A percentile compares a stretch with the other conserved stretches of the same genome.
phyloP scores from a whole-genome alignment of 768 basidiomycete species.

The Ramaria sp. region DNA sequence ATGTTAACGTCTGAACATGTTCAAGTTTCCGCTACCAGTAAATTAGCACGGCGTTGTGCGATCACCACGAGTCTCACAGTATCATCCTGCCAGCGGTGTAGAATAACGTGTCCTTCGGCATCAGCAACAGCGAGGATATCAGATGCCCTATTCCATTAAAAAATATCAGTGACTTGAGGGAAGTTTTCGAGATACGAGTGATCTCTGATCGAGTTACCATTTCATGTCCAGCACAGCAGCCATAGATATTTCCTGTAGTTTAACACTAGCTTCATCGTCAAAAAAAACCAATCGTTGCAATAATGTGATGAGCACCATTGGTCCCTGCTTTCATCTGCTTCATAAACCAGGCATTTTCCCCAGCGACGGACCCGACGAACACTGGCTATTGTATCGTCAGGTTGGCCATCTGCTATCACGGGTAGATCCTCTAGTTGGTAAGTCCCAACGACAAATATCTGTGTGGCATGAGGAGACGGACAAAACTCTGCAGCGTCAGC shows the following conservation, averaged over 20 bases:
- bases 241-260: constrained; percentile 57
- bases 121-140: constrained; percentile 68
- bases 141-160: constrained; percentile 16
- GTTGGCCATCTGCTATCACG: constrained; percentile 10
- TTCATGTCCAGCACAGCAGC: constrained; percentile 91
- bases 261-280: constrained; percentile 18
- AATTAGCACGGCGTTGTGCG: not conserved
- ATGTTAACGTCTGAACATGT: constrained; percentile 12
- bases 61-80: constrained; percentile 28
- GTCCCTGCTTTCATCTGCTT: constrained; percentile 26
- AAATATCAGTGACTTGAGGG: constrained; percentile 8
- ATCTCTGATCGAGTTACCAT: constrained; percentile 43
- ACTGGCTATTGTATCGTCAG: constrained; percentile 6
- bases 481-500: constrained; percentile 92
- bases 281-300: not conserved
- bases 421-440: constrained; percentile 61
- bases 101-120: constrained; percentile 68
- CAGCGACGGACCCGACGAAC: constrained; percentile 29
- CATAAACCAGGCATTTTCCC: constrained; percentile 69
- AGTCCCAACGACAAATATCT: constrained; percentile 82
- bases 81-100: constrained; percentile 45
- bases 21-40: constrained; percentile 9
- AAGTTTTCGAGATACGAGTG: not conserved
- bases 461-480: constrained; percentile 45
- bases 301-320: constrained; percentile 21